Evolutionary conservation across 2,329 filamentous ascomycete genomes (phyloP), one percentile per base, ranked within the genome.

Genomic region (Rutstroemia sp.): DNA sequence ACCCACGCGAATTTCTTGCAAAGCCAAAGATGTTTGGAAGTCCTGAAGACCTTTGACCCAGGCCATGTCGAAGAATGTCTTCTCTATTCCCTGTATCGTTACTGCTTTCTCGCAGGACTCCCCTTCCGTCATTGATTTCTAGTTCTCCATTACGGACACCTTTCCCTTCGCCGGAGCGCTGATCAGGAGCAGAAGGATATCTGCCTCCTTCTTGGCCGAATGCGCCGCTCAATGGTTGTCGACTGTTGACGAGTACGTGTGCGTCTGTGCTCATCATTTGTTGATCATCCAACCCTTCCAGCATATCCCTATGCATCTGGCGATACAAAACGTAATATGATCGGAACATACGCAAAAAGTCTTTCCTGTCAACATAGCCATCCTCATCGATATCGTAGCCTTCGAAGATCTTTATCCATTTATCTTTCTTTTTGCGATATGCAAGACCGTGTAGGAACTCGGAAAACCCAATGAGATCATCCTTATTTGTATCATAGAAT

Each of bases 261-360:
- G 88, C 84, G 63, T 91, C 85, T 19, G 83, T 84, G 58, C 87
- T 88, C 39, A 88, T 81, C 70, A 89, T 82, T 54, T 87, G 80
- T 67, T 92, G 87, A 60, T 92, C 88, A 65, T 92, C 87, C 60
- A 91, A 78, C 1, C 84, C 84, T 56, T 88, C 84, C 5, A 92
- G 77, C 58, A 92, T 88, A 62, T 97, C 92, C 58, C 83, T 83
- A 58, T 94, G 91, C 72, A 96, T 85, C 68, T 96, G 88, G 67
- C 92, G 90, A 68, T 91, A 94, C 8, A 96, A 81, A 2, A 89
- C 85, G 70, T 95, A 97, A 70, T 95, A 96, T 0, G 92, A 92
- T 45, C 89, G 81, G 71, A 97, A 96, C 73, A 99, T 87, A 56
- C 92, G 84, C 34, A 97, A 73, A 65, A 96, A 95, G 69, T 99